Evolutionary conservation across 306 rosid species (phyloP).

Genomic region (Begonia fuchsioides): DNA sequence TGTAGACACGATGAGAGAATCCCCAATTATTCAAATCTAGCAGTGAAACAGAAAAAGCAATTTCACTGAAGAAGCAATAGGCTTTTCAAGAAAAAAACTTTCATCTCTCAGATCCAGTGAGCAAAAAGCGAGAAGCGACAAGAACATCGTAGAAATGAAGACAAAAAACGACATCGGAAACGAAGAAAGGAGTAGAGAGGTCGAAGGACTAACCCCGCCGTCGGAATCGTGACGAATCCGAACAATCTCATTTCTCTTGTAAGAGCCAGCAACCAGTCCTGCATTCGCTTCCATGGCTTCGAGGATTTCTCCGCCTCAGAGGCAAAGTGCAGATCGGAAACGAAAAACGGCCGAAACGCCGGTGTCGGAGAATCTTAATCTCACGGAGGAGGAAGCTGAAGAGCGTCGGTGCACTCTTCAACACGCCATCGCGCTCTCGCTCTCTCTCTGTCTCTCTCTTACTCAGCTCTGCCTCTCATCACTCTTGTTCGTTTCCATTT

Average conservation of each 20-base stretch:
- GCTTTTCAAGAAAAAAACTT: too few species aligned
- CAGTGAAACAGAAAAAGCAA: too few species aligned
- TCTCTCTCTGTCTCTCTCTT: conserved; percentile 5
- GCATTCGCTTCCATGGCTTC: conserved; percentile 66
- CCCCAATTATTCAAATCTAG: too few species aligned
- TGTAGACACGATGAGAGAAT: too few species aligned
- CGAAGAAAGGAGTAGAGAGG: neutral
- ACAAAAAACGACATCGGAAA: too few species aligned
- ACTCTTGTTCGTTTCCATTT: too few species aligned
- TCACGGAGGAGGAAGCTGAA: neutral
- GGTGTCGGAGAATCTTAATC: conserved; percentile 1
- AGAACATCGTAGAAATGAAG: neutral
- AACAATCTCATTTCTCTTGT: conserved; percentile 86
- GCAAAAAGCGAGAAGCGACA: neutral
- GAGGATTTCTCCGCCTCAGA: conserved; percentile 9
- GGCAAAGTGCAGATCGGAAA: conserved; percentile 7
- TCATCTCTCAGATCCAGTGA: too few species aligned
- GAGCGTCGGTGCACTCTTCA: conserved; percentile 25
- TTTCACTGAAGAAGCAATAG: too few species aligned
- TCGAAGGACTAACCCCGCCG: conserved; percentile 43
- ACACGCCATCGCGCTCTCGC: conserved; percentile 34
- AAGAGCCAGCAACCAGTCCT: conserved; percentile 94
- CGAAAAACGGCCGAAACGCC: neutral
- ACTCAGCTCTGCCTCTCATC: conserved; percentile 9
- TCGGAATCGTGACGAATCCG: conserved; percentile 92